Percentiles rank a stretch among this genome's conserved stretches.
Conservation (phyloP, 176 grass and related monocot species). For the Tillandsia leiboldiana region DNA sequence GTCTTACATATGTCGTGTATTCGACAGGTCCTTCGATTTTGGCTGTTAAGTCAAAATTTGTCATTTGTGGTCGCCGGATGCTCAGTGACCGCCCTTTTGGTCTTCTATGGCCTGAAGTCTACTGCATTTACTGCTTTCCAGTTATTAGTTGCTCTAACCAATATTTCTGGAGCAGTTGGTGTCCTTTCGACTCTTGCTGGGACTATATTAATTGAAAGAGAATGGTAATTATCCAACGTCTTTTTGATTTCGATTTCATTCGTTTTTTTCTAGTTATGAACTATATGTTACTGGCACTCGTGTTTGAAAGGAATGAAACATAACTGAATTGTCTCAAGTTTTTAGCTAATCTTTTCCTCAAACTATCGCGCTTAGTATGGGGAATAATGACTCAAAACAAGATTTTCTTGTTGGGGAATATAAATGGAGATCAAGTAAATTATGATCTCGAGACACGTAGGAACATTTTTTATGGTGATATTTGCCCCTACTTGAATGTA, state of each 20-base stretch:
- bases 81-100: constrained; percentile 44
- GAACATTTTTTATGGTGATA: no score
- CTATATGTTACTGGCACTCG: not conserved
- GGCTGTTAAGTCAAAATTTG: constrained; percentile 57
- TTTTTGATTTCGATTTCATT: not conserved
- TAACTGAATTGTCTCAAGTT: no score
- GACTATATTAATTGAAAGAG: constrained; percentile 82
- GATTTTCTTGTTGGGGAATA: no score
- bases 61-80: constrained; percentile 60
- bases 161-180: constrained; percentile 62
- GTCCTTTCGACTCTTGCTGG: constrained; percentile 77
- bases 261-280: not conserved
- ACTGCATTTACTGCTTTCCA: constrained; percentile 36
- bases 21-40: constrained; percentile 48
- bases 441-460: no score
- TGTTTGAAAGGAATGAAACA: no score
- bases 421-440: no score
- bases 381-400: no score
- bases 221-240: constrained; percentile 39
- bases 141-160: constrained; percentile 46
- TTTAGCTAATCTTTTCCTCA: no score
- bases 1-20: constrained; percentile 3
- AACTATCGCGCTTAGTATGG: no score
- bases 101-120: constrained; percentile 28
- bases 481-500: no score